A percentile compares a stretch with the other conserved stretches of the same genome.
Conservation (phyloP, 306 rosid species). For the Erythrophleum fordii region DNA sequence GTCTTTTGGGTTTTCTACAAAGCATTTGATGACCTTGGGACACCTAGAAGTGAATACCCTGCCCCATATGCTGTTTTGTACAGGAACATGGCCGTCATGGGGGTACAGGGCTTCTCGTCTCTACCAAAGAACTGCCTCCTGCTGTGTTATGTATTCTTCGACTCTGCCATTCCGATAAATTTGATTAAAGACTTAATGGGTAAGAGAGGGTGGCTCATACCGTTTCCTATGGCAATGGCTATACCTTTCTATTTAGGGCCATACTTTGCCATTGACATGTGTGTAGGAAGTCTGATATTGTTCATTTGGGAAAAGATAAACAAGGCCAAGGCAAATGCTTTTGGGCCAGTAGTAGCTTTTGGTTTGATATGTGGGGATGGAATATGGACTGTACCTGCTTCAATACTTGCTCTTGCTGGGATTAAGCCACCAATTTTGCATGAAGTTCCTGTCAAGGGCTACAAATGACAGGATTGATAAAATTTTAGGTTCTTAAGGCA, state of each 20-base stretch:
- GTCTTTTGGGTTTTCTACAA: conserved; percentile 62
- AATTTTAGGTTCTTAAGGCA: conserved; percentile 40
- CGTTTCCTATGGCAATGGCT: conserved; percentile 66
- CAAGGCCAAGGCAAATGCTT: conserved; percentile 56
- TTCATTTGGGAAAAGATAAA: conserved; percentile 49
- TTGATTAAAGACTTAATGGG: conserved; percentile 47
- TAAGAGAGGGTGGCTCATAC: conserved; percentile 51
- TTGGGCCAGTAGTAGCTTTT: conserved; percentile 60
- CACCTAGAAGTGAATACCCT: conserved; percentile 47
- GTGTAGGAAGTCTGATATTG: conserved; percentile 57
- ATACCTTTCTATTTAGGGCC: conserved; percentile 61
- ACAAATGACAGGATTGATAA: conserved; percentile 44
- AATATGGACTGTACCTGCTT: conserved; percentile 61
- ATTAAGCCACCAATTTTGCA: conserved; percentile 65
- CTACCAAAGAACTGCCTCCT: conserved; percentile 53
- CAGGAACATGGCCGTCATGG: conserved; percentile 55
- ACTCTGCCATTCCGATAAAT: conserved; percentile 42
- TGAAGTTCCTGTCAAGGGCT: conserved; percentile 59
- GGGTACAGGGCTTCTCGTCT: conserved; percentile 49
- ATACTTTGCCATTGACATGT: conserved; percentile 61
- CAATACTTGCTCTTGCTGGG: conserved; percentile 54
- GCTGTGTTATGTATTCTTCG: conserved; percentile 51
- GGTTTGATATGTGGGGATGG: conserved; percentile 69
- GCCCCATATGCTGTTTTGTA: conserved; percentile 46
- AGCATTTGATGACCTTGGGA: conserved; percentile 55